Percentiles rank a stretch among this genome's conserved stretches.
Evolutionary conservation across 371 early-diverging fungal species (phyloP).

Genomic region (Apophysomyces elegans): DNA sequence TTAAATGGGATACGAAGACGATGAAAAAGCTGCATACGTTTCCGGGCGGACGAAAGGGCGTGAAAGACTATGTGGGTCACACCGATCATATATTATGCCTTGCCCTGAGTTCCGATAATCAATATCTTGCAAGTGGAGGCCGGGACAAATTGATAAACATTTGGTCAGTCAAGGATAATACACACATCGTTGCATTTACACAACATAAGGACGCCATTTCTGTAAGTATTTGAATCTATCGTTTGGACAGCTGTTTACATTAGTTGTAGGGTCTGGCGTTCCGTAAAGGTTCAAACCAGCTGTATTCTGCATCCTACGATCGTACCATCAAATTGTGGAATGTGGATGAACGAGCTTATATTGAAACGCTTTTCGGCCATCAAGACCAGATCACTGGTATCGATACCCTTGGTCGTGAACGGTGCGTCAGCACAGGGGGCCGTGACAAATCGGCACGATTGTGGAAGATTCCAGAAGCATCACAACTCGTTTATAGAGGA

Average conservation of each 20-base stretch:
- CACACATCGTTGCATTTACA: slow-evolving; percentile 72
- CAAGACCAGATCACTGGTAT: slow-evolving; percentile 87
- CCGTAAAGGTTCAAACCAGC: slow-evolving; percentile 80
- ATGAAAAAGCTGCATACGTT: slow-evolving; percentile 65
- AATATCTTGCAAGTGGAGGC: slow-evolving; percentile 86
- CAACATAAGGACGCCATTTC: slow-evolving; percentile 94
- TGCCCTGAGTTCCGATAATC: slow-evolving; percentile 82
- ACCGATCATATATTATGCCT: slow-evolving; percentile 80
- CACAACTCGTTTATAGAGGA: slow-evolving; percentile 91
- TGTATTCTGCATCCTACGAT: slow-evolving; percentile 92
- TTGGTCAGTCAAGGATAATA: slow-evolving; percentile 83
- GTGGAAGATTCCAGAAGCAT: slow-evolving; percentile 96
- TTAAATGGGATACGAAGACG: slow-evolving; percentile 76
- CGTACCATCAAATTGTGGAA: slow-evolving; percentile 97
- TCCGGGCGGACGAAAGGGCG: slow-evolving; percentile 77
- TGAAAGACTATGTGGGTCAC: slow-evolving; percentile 80
- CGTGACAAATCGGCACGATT: slow-evolving; percentile 90
- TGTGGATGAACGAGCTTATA: slow-evolving; percentile 85
- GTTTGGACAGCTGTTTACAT: not conserved
- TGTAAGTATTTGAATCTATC: slow-evolving; percentile 34
- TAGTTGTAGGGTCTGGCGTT: slow-evolving; percentile 77
- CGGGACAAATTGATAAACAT: slow-evolving; percentile 89
- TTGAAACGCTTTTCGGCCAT: slow-evolving; percentile 98
- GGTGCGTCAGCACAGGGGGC: slow-evolving; percentile 91
- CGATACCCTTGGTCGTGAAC: slow-evolving; percentile 82